Base-by-base conservation (phyloP, 2,329 filamentous ascomycete genomes). In the Dendrostoma leiphaemia region DNA sequence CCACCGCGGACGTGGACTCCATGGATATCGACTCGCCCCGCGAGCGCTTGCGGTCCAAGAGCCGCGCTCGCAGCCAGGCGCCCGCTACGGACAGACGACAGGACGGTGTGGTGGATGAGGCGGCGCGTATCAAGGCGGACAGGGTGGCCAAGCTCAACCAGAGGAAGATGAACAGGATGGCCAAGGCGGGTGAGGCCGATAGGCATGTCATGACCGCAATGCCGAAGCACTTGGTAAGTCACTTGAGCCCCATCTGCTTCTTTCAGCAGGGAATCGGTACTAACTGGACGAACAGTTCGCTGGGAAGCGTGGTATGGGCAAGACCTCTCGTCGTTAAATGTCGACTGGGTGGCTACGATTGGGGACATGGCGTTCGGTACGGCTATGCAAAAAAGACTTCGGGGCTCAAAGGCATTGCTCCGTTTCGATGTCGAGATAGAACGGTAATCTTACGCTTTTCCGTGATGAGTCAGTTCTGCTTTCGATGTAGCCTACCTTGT, bases 151-250 rank as follows among this genome's bases (percentile, higher is more conserved):
- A 96, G 82, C 76, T 99, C 69, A 82, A 86, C 65, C 95, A 99
- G 86, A 91, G 93, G 82, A 93, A 91, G 84, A 97, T 95, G 91
- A 99, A 99, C 79, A 85, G 93, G 61, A 94, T 95, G 88, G 94
- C 94, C 41, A 86, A 92, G 72, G 90, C 95, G 80, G 94, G 94
- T 80, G 94, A 99, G 78, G 92, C 88, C 59, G 94, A 99, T 80
- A 85, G 95, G 69, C 93, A 97, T 75, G 85, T 85, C 59, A 86
- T 86, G 53, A 89, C 89, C 34, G 82, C 89, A 50, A 75, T 96
- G 73, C 84, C 86, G 59, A 99, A 96, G 78, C 94, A 97, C 77
- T 80, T 99, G 83, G 88, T 96, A 81, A 72, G 86, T 82, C n/a
- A n/a, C 40, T 13, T 10, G 3, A 28, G 2, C 34, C 48, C 19